phyloP scores from a whole-genome alignment of 305 asterid genomes.

The Fraxinus paxiana region DNA sequence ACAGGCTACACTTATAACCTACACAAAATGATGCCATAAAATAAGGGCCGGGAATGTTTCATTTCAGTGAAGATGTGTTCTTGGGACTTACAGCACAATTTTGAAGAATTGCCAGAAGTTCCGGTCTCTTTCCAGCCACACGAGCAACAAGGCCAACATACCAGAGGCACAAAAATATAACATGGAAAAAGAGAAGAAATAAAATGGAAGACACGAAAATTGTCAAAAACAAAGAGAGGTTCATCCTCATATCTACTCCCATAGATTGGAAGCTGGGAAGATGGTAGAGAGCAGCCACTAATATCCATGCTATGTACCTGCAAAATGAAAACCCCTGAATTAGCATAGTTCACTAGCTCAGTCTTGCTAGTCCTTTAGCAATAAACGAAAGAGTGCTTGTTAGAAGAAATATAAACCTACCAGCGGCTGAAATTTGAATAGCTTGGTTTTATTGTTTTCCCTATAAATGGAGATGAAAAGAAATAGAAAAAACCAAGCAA shows the following conservation, averaged over 20 bases:
- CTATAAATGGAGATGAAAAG: too few species aligned
- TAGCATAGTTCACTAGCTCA: conserved; percentile 3
- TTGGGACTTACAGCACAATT: conserved; percentile 79
- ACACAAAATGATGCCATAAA: conserved; percentile 46
- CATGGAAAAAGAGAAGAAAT: conserved; percentile 86
- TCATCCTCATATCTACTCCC: conserved; percentile 99
- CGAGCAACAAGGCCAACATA: conserved; percentile 92
- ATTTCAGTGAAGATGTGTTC: conserved; percentile 21
- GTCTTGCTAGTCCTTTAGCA: not conserved
- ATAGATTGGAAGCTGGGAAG: conserved; percentile 98
- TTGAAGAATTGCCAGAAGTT: conserved; percentile 71
- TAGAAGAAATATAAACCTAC: too few species aligned
- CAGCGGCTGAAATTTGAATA: too few species aligned
- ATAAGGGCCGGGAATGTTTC: conserved; percentile 33
- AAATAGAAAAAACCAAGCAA: too few species aligned
- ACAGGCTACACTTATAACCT: conserved; percentile 99
- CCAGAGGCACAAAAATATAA: conserved; percentile 86
- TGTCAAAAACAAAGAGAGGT: conserved; percentile 81
- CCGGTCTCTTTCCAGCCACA: conserved; percentile 91
- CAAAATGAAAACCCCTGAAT: conserved; percentile 20
- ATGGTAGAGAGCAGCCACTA: conserved; percentile 92
- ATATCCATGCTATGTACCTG: conserved; percentile 93
- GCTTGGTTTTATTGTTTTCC: too few species aligned
- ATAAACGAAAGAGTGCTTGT: not conserved
- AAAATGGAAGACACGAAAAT: conserved; percentile 74